These are phyloP conservation scores for Medicago lupulina DNA, from an alignment of 306 rosid genomes.

Conservation along the genomic window DNA sequence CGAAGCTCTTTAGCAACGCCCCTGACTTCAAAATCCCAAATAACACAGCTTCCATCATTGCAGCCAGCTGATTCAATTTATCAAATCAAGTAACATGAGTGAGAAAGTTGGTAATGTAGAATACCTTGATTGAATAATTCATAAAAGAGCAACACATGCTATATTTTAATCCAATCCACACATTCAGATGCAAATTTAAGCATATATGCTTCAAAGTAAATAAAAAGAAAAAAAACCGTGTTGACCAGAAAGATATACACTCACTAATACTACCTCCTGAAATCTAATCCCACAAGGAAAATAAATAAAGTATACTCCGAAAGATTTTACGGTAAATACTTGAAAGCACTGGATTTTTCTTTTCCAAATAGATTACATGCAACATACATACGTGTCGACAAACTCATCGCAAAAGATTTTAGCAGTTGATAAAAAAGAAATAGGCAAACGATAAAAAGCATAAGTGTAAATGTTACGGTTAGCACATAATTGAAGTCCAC, in stretches of 20 bases:
- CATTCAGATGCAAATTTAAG: slow-evolving; percentile 30
- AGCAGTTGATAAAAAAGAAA: neutral
- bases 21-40: slow-evolving; percentile 95
- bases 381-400: neutral
- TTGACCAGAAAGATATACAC: slow-evolving; percentile 19
- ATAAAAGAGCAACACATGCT: slow-evolving; percentile 25
- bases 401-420: neutral
- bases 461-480: neutral
- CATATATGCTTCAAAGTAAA: neutral
- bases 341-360: neutral
- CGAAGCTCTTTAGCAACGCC: slow-evolving; percentile 84
- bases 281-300: neutral
- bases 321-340: neutral
- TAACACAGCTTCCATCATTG: slow-evolving; percentile 84
- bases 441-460: neutral
- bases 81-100: slow-evolving; percentile 42
- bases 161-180: slow-evolving; percentile 17
- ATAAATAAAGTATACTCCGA: slow-evolving; percentile 3
- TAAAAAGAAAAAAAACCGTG: neutral
- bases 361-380: neutral
- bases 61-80: slow-evolving; percentile 78
- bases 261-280: neutral
- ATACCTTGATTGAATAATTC: slow-evolving; percentile 19
- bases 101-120: slow-evolving; percentile 23
- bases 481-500: neutral